These are phyloP conservation scores for Aspergillus neoniger DNA, from an alignment of 2,329 filamentous ascomycete genomes.

Conservation along the genomic window DNA sequence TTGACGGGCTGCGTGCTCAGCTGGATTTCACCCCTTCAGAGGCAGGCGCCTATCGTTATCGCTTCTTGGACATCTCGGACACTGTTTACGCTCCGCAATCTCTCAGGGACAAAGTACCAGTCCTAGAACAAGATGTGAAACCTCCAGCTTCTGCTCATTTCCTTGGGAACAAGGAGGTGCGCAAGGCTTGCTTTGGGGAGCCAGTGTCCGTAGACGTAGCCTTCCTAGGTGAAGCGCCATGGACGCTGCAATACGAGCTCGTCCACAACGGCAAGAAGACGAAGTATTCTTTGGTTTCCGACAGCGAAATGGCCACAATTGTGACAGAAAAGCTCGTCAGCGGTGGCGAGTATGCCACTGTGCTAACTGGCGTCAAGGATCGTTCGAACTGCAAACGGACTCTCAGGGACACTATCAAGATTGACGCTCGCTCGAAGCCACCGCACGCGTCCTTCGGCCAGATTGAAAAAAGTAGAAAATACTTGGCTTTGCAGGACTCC, in stretches of 20 bases:
- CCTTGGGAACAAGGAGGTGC: slow-evolving; percentile 57
- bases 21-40: slow-evolving; percentile 78
- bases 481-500: slow-evolving; percentile 75
- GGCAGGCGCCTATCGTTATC: slow-evolving; percentile 84
- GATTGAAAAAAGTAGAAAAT: slow-evolving; percentile 74
- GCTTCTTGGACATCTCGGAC: slow-evolving; percentile 79
- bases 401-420: slow-evolving; percentile 79
- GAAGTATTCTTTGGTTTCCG: slow-evolving; percentile 67
- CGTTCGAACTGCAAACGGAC: slow-evolving; percentile 82
- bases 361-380: slow-evolving; percentile 83
- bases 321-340: slow-evolving; percentile 71
- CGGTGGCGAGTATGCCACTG: slow-evolving; percentile 87
- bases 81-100: slow-evolving; percentile 71
- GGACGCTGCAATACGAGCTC: slow-evolving; percentile 87
- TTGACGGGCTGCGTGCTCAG: slow-evolving; percentile 77
- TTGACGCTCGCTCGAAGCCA: slow-evolving; percentile 83
- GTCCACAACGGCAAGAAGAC: slow-evolving; percentile 84
- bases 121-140: slow-evolving; percentile 86
- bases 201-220: slow-evolving; percentile 71
- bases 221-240: slow-evolving; percentile 81
- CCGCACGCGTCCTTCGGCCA: slow-evolving; percentile 84
- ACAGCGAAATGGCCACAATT: slow-evolving; percentile 66
- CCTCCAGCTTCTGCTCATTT: slow-evolving; percentile 79
- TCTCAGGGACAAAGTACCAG: slow-evolving; percentile 62
- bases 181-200: slow-evolving; percentile 79